Evolutionary conservation across 257 asterid genomes (phyloP).

Genomic region (Verbascum thapsus): DNA sequence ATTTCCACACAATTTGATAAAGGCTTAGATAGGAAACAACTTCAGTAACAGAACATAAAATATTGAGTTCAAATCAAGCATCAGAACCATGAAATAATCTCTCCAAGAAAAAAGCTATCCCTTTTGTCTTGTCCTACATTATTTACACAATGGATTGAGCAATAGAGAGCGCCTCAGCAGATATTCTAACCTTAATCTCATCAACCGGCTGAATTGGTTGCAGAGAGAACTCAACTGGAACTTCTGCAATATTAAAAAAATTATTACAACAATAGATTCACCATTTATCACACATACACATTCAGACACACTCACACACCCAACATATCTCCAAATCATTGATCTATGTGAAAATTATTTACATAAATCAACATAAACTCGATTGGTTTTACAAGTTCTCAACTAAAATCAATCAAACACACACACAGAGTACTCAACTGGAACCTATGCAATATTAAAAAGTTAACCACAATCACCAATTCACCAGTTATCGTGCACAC

Average conservation of each 20-base stretch:
- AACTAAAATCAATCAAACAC: too few species aligned
- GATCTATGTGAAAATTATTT: too few species aligned
- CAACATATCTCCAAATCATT: too few species aligned
- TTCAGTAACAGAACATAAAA: conserved; percentile 5
- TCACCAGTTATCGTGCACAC: conserved; percentile 12
- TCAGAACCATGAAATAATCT: conserved; percentile 6
- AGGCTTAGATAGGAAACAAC: conserved; percentile 16
- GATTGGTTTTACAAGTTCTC: too few species aligned
- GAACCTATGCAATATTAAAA: too few species aligned
- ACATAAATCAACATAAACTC: too few species aligned
- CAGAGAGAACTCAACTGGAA: conserved; percentile 60
- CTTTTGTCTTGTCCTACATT: conserved; percentile 11
- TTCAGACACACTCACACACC: too few species aligned
- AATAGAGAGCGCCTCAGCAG: background rate
- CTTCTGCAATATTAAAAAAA: conserved; percentile 55
- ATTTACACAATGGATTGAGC: background rate
- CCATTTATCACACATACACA: too few species aligned
- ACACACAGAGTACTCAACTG: too few species aligned
- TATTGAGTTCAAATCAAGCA: conserved; percentile 3
- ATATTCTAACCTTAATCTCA: conserved; percentile 53
- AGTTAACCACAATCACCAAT: conserved; percentile 31
- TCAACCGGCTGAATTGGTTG: conserved; percentile 41
- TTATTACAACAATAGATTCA: too few species aligned
- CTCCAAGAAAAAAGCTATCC: background rate
- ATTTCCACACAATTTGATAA: conserved; percentile 12